These are phyloP conservation scores for Fusarium tuaranense DNA, from an alignment of 2,329 filamentous ascomycete genomes.

Conservation along the genomic window DNA sequence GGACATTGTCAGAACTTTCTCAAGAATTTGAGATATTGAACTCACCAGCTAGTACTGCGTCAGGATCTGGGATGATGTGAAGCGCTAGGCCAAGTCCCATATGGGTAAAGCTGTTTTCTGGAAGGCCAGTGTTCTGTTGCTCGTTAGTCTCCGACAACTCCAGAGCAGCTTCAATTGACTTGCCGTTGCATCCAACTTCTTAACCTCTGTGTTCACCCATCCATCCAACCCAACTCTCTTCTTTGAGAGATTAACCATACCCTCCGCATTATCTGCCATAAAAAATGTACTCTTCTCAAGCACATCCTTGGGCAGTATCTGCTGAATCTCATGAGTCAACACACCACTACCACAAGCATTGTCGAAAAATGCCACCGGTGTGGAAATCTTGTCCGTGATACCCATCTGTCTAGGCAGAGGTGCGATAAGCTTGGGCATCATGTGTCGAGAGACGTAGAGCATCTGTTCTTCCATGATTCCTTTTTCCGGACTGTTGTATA, in stretches of 20 bases:
- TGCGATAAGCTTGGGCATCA: conserved; percentile 32
- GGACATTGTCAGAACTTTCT: background rate
- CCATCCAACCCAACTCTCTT: conserved; percentile 53
- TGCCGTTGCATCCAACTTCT: conserved; percentile 61
- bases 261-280: conserved; percentile 60
- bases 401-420: conserved; percentile 44
- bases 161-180: conserved; percentile 2
- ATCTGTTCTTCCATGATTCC: conserved; percentile 28
- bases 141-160: background rate
- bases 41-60: conserved; percentile 47
- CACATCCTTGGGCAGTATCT: conserved; percentile 50
- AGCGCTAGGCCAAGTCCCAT: conserved; percentile 61
- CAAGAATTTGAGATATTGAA: background rate
- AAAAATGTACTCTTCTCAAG: conserved; percentile 59
- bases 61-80: conserved; percentile 58
- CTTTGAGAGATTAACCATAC: conserved; percentile 55
- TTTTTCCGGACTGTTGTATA: conserved; percentile 32
- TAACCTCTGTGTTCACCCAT: conserved; percentile 60
- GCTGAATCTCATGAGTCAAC: conserved; percentile 59
- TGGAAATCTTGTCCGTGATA: conserved; percentile 24
- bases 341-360: conserved; percentile 66
- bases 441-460: conserved; percentile 30
- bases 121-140: conserved; percentile 53
- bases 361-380: conserved; percentile 59
- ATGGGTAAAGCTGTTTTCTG: conserved; percentile 55